Conservation (phyloP, 2,329 filamentous ascomycete species). For the Trichophyton mentagrophytes region DNA sequence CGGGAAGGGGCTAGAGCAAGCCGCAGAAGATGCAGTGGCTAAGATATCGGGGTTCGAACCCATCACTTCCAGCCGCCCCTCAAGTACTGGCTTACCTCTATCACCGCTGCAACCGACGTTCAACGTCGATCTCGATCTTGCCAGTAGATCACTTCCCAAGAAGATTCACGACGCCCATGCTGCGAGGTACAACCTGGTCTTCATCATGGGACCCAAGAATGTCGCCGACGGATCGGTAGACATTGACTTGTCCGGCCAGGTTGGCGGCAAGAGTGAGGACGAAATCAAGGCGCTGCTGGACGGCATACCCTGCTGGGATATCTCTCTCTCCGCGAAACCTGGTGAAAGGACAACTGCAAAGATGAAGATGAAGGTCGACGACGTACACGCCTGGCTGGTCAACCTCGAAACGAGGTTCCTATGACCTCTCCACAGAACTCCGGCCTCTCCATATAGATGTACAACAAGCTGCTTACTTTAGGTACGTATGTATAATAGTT, state of each 20-base stretch:
- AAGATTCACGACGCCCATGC: constrained; percentile 61
- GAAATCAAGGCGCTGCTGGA: constrained; percentile 19
- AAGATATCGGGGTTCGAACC: constrained; percentile 32
- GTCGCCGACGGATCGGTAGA: constrained; percentile 43
- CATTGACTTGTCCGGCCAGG: constrained; percentile 30
- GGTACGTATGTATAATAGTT: neutral
- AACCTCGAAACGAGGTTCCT: constrained; percentile 28
- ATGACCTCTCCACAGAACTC: constrained; percentile 12
- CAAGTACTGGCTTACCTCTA: constrained; percentile 16
- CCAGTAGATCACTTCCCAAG: constrained; percentile 47
- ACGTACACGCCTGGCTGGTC: constrained; percentile 27
- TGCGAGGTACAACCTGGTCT: constrained; percentile 60
- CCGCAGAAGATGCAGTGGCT: constrained; percentile 39
- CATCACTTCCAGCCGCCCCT: constrained; percentile 9
- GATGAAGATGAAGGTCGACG: constrained; percentile 25
- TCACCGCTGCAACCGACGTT: constrained; percentile 48
- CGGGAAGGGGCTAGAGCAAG: constrained; percentile 41
- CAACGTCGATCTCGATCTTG: constrained; percentile 57
- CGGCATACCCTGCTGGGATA: constrained; percentile 13
- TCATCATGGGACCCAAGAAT: constrained; percentile 58
- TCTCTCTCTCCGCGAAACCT: constrained; percentile 1
- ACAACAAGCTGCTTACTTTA: neutral
- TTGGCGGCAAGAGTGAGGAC: constrained; percentile 29
- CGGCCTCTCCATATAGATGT: neutral
- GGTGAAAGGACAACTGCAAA: constrained; percentile 8